These are phyloP conservation scores for Graphilbum fragrans DNA, from an alignment of 2,329 filamentous ascomycete genomes.

Conservation along the genomic window DNA sequence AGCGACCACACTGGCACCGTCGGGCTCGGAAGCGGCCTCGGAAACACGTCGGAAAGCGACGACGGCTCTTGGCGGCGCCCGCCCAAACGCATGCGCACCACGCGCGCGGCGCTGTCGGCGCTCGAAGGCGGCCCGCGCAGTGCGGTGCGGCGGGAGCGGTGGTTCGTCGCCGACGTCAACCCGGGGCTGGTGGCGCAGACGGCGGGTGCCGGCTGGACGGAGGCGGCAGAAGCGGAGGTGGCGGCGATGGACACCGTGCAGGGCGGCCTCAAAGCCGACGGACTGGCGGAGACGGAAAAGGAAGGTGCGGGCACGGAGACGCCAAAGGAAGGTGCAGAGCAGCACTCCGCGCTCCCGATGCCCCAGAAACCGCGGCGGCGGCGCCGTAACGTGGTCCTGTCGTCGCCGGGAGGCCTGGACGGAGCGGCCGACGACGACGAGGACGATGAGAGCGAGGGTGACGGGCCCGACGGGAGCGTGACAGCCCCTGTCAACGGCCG, in stretches of 20 bases:
- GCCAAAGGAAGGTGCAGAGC: neutral
- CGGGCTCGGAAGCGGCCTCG: neutral
- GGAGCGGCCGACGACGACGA: neutral
- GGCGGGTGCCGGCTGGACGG: slow-evolving; percentile 21
- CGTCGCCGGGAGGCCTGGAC: neutral
- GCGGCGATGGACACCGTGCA: neutral
- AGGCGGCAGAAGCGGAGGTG: slow-evolving; percentile 2
- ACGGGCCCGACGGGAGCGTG: too few relatives aligned
- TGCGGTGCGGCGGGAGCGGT: slow-evolving; percentile 51
- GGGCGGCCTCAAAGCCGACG: neutral
- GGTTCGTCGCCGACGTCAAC: slow-evolving; percentile 51
- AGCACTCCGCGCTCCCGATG: too few relatives aligned
- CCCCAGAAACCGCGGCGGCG: neutral
- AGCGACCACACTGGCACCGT: slow-evolving; percentile 18
- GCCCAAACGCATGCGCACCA: slow-evolving; percentile 50
- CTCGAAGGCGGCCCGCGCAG: slow-evolving; percentile 54
- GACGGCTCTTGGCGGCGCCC: neutral
- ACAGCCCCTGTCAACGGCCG: neutral
- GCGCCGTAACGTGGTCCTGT: neutral
- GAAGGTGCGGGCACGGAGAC: too few relatives aligned
- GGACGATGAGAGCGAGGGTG: neutral
- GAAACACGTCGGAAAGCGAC: neutral
- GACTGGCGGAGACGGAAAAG: neutral
- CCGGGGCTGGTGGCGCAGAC: slow-evolving; percentile 44
- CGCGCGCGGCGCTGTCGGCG: slow-evolving; percentile 55